Evolutionary conservation across 345 rosid genomes (phyloP).

Genomic region (Salix suchowensis): DNA sequence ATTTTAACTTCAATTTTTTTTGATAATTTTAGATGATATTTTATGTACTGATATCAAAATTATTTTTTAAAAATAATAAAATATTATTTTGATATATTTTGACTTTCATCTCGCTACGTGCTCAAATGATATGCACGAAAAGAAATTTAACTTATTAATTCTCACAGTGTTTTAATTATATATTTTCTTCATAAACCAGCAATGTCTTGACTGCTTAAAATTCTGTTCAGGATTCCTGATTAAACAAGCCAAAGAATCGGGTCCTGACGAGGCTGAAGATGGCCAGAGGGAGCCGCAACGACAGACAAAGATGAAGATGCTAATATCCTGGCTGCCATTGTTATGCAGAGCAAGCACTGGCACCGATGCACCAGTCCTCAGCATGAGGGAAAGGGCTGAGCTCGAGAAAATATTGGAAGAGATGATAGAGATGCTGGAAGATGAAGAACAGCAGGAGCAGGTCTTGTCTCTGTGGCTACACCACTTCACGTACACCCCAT

Average conservation of each 20-base stretch:
- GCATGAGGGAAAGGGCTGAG: constrained; percentile 41
- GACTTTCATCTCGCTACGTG: no score
- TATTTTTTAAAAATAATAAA: no score
- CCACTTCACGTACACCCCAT: constrained; percentile 56
- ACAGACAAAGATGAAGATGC: constrained; percentile 52
- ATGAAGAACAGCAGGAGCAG: constrained; percentile 59
- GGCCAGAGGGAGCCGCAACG: constrained; percentile 33
- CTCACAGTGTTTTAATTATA: no score
- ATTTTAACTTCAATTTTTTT: no score
- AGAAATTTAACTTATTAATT: no score
- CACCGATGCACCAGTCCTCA: constrained; percentile 57
- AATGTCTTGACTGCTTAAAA: not conserved
- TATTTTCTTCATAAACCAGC: not conserved
- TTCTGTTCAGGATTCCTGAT: constrained; percentile 56
- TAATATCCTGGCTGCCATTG: constrained; percentile 72
- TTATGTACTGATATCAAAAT: no score
- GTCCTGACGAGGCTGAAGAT: constrained; percentile 32
- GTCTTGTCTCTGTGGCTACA: constrained; percentile 83
- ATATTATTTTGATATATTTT: no score
- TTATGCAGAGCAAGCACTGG: constrained; percentile 70
- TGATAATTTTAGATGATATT: no score
- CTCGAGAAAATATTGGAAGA: constrained; percentile 60
- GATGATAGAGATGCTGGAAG: constrained; percentile 45
- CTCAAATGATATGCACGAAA: no score
- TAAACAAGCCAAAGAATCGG: constrained; percentile 56